Evolutionary conservation across 2,329 filamentous ascomycete species (phyloP), one percentile per base, ranked within the genome.

Genomic region (Rachicladosporium sp.): DNA sequence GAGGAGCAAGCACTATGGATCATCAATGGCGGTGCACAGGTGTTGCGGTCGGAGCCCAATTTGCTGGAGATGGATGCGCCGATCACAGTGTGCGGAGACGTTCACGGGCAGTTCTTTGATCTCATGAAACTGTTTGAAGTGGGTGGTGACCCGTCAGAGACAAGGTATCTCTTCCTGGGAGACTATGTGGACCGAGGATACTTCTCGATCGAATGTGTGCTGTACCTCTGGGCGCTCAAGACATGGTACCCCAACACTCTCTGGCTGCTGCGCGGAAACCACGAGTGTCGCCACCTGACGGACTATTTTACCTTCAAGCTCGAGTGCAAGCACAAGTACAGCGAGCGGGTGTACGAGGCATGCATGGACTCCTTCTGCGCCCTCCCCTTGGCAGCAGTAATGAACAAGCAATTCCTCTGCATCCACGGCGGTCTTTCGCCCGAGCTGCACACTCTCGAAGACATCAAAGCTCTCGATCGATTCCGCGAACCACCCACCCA

Each of bases 291-390:
- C 56, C 91, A 98, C 69, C 74, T 98, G 73, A 98, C 91, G 42
- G 91, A 98, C 61, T 98, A 98, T 73, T 98, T 98, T 68, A 98
- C 91, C 45, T 98, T 98, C 73, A 96, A 98, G 73, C 79, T 98
- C 43, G 91, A 98, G 65, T 98, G 91, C 74, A 95, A 94, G 70
- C 91, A 98, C 76, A 98, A 98, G 65, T 98, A 98, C 67, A 94
- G 86, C 29, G 91, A 96, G 67, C 76, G 76, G 48, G 76, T 98
- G 44, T 98, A 98, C 62, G 89, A 98, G 57, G 89, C 91, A 42
- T 96, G 91, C 68, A 93, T 95, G 78, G 89, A 98, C 50, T 93
- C 91, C 0, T 98, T 98, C 73, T 98, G 91, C 68, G 74, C 82
- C 48, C 69, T 98, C 48, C 91, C 91, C 23, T 70, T 98, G 52